Evolutionary conservation across 345 rosid genomes (phyloP).

Genomic region (Sapria himalayana): DNA sequence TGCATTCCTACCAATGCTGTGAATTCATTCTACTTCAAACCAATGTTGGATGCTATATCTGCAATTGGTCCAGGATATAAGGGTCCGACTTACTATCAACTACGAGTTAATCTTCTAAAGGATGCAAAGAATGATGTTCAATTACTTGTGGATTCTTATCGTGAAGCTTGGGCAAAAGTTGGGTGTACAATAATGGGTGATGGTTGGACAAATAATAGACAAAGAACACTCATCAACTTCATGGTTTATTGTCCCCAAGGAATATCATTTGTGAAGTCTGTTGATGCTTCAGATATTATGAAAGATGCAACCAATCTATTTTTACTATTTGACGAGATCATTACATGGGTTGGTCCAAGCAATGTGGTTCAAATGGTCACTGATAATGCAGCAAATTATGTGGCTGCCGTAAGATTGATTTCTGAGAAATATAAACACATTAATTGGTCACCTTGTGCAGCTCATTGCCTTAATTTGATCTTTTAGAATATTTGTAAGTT

Average conservation of each 20-base stretch:
- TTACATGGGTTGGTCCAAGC: conserved; percentile 24
- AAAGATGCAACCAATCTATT: conserved; percentile 19
- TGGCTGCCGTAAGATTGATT: conserved; percentile 24
- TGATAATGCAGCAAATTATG: conserved; percentile 17
- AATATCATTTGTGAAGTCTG: conserved; percentile 25
- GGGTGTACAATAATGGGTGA: conserved; percentile 33
- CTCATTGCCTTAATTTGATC: conserved; percentile 28
- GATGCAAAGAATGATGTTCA: conserved; percentile 16
- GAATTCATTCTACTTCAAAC: conserved; percentile 23
- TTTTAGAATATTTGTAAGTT: conserved; percentile 29
- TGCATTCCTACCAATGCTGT: conserved; percentile 25
- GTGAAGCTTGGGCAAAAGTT: conserved; percentile 30
- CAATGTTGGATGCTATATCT: conserved; percentile 24
- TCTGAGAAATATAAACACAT: conserved; percentile 19
- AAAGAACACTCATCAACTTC: conserved; percentile 16
- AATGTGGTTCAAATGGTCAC: conserved; percentile 34
- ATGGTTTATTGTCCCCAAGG: conserved; percentile 28
- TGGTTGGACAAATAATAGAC: conserved; percentile 17
- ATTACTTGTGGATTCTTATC: conserved; percentile 14
- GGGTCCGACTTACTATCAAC: conserved; percentile 21
- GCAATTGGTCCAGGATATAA: conserved; percentile 24
- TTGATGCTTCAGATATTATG: conserved; percentile 21
- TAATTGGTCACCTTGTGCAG: conserved; percentile 33
- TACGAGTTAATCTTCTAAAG: conserved; percentile 16
- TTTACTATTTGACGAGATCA: conserved; percentile 22